Percentiles rank a stretch among this genome's conserved stretches.
Evolutionary conservation across 1,284 basidiomycete genomes (phyloP).

Genomic region (Tilletia horrida): DNA sequence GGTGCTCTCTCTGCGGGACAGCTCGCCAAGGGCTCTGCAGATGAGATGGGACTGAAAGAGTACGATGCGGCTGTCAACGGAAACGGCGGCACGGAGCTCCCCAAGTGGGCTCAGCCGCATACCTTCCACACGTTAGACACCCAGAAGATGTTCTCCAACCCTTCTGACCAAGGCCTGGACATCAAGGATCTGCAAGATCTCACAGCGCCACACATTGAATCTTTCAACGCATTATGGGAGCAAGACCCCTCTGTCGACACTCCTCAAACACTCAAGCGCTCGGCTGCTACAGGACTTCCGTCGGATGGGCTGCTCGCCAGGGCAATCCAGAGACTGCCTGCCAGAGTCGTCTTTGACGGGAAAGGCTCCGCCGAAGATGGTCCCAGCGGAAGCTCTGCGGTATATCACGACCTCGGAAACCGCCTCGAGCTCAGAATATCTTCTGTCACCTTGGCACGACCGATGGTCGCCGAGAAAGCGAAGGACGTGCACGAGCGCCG

Average conservation of each 20-base stretch:
- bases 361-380: slow-evolving; percentile 51
- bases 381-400: background rate
- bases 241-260: slow-evolving; percentile 46
- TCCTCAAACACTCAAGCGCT: slow-evolving; percentile 67
- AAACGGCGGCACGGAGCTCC: background rate
- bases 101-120: slow-evolving; percentile 41
- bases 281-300: slow-evolving; percentile 27
- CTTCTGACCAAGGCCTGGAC: slow-evolving; percentile 67
- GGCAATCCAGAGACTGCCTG: slow-evolving; percentile 77
- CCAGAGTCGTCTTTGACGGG: slow-evolving; percentile 87
- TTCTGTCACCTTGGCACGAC: slow-evolving; percentile 75
- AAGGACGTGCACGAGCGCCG: slow-evolving; percentile 71
- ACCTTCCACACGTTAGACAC: slow-evolving; percentile 79
- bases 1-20: background rate
- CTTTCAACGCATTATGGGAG: slow-evolving; percentile 78
- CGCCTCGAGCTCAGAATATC: slow-evolving; percentile 75
- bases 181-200: slow-evolving; percentile 87
- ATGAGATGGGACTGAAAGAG: background rate
- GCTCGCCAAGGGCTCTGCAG: slow-evolving; percentile 5
- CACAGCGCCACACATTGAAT: slow-evolving; percentile 88
- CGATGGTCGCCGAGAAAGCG: slow-evolving; percentile 82
- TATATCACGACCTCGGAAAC: slow-evolving; percentile 50
- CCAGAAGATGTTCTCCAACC: slow-evolving; percentile 76
- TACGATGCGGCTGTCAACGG: slow-evolving; percentile 1
- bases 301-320: slow-evolving; percentile 74